Base-by-base conservation (phyloP, 257 asterid genomes). In the Nicotiana noctiflora region DNA sequence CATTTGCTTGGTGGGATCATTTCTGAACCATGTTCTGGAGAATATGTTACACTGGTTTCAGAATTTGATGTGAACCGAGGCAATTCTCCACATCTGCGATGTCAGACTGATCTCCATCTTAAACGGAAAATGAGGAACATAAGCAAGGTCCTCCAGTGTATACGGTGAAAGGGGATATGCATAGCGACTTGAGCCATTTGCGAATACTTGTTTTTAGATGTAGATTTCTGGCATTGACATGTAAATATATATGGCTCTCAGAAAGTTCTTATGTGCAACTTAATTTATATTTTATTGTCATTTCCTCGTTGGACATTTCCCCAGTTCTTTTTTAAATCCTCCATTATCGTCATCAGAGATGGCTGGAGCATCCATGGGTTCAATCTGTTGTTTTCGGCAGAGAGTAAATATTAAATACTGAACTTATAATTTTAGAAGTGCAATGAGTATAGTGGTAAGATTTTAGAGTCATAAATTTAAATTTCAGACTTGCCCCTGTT, bases 191-290 rank as follows among this genome's bases (percentile, higher is more conserved):
- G 56, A 70, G 57, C 34, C 34, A 0, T 14, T 70, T 40, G 19
- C 12, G 57, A 19, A 19, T 40, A 44, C 34, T 70, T 70, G 37
- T 40, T 72, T 72, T 23, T 72, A 72, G 60, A 21, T 46, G 40
- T 72, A 34, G 25, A 46, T 72, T 72, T 72, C 19, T 14, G 78
- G 15, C 37, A 72, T 0, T 12, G 32, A 37, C 59, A 46, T 72
- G 78, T 72, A 72, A 72, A 72, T 72, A 72, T 44, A 46, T 46
- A 40, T 44, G 21, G 77, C 78, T 72, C 37, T 72, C 49, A 72
- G 2, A 44, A 21, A 2, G 78, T 46, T 9, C 7, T 57, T 13
- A 44, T 46, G 25, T 72, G 59, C 37, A 8, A 3, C 59, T 40
- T 21, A 70, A 18, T 21, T 44, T 21, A 44, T 44, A 21, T 27